These are phyloP conservation scores for Saccharomycopsis fibuligera DNA, from an alignment of 805 yeast species.

Conservation along the genomic window DNA sequence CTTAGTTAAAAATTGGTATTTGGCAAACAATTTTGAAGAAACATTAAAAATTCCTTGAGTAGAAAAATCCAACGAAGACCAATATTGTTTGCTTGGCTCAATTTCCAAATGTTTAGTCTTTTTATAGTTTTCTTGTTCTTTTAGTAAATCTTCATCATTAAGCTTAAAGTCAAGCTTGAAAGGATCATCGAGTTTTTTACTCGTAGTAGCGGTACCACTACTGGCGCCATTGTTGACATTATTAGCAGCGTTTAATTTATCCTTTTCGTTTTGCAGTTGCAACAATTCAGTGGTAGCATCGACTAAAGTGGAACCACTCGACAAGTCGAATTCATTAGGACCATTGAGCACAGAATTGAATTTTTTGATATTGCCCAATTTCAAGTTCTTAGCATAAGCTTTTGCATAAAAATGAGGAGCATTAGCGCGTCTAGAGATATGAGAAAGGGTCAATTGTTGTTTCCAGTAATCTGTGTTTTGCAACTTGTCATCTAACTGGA, in stretches of 20 bases:
- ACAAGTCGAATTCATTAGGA: conserved; percentile 17
- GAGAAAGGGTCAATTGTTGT: conserved; percentile 70
- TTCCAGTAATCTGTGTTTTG: conserved; percentile 56
- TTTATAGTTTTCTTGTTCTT: conserved; percentile 43
- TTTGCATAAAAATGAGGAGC: conserved; percentile 80
- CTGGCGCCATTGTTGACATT: conserved; percentile 19
- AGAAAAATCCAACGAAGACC: conserved; percentile 91
- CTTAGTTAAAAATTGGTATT: conserved; percentile 75
- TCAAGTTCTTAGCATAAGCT: conserved; percentile 65
- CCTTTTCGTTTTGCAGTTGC: conserved; percentile 28
- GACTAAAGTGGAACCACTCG: conserved; percentile 28
- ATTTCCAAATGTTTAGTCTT: conserved; percentile 23
- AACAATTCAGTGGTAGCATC: conserved; percentile 36
- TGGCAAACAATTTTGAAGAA: conserved; percentile 64
- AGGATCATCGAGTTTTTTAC: conserved; percentile 25
- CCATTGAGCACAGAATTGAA: conserved; percentile 29
- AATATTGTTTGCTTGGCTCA: conserved; percentile 57
- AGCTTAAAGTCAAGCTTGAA: conserved; percentile 32
- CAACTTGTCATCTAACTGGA: conserved; percentile 30
- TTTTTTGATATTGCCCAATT: conserved; percentile 34
- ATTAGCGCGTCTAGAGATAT: conserved; percentile 59
- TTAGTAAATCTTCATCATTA: conserved; percentile 58
- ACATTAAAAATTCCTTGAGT: conserved; percentile 77
- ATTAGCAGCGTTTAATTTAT: background rate
- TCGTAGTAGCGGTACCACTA: conserved; percentile 20